Conservation (phyloP, 2,329 filamentous ascomycete genomes). For the Coniochaeta sp. region DNA sequence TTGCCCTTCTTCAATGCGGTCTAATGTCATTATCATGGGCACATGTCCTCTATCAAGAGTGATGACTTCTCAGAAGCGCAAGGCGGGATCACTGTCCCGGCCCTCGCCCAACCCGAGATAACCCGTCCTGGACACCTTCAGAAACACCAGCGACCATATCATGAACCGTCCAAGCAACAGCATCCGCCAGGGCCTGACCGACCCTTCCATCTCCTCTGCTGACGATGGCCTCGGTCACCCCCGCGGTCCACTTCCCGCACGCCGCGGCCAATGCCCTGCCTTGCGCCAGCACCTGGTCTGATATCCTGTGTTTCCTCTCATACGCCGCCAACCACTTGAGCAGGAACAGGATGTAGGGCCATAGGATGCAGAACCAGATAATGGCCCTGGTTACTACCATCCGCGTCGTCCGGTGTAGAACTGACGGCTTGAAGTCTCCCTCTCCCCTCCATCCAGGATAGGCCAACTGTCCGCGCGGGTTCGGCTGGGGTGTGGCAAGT, state of each 20-base stretch:
- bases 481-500: constrained; percentile 8
- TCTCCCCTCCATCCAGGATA: not conserved
- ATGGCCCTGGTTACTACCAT: not conserved
- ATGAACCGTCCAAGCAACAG: constrained; percentile 14
- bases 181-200: constrained; percentile 12
- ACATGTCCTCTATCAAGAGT: too few species aligned
- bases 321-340: not conserved
- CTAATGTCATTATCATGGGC: too few species aligned
- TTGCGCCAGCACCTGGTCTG: constrained; percentile 9
- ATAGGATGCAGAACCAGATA: constrained; percentile 1
- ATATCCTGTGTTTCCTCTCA: constrained; percentile 13
- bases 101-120: not conserved
- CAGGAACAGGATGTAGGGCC: constrained; percentile 1
- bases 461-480: not conserved
- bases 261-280: constrained; percentile 4
- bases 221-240: constrained; percentile 10
- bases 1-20: too few species aligned
- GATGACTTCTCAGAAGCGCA: too few species aligned
- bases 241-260: constrained; percentile 6
- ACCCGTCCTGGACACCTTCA: constrained; percentile 9
- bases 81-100: not conserved
- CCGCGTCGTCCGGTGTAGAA: not conserved
- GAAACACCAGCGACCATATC: constrained; percentile 15
- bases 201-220: constrained; percentile 13
- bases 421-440: not conserved